Base-by-base conservation (phyloP, 805 yeast species). In the Ogataea allantospora region DNA sequence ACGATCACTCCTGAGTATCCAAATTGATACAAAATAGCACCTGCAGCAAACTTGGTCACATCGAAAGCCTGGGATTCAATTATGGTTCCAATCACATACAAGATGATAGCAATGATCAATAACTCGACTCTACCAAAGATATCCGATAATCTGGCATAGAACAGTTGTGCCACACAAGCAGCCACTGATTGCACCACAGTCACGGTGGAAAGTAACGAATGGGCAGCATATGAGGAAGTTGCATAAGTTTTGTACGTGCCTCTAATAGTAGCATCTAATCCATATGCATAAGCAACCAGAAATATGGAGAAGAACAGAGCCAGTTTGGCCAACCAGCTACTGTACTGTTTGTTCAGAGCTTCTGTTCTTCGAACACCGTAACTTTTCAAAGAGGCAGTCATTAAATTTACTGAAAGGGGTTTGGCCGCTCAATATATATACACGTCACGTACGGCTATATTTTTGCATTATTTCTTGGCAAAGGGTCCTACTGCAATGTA, bases 1-100 rank as follows among this genome's bases (percentile, higher is more conserved):
- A 83, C 64, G 25, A 77, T 65, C 15, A 78, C 68, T 43, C 89
- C 88, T 20, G 82, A 75, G 57, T 77, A 82, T 8, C 95, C 83
- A 38, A 68, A 46, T 31, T 63, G 66, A 50, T 70, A 72, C 27
- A 74, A 58, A 12, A 81, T 77, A 1, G 83, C 71, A 48, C 87
- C 88, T 15, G 77, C 87, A 34, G 83, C 79, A 46, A 72, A 80
- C 12, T 75, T 61, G 39, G 74, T 69, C 17, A 81, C 73, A 48
- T 75, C 72, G 42, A 65, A 63, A 8, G 86, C 76, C 53, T 76
- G 80, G 5, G 80, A 75, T 59, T 78, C 77, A 43, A 80, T 71
- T 34, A 81, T 68, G 7, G 84, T 80, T 20, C 88, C 88, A 30
- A 81, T 62, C 9, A 68, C 70, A 48, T 80, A 79, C 48, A 82